A percentile compares a stretch with the other conserved stretches of the same genome.
phyloP scores from a whole-genome alignment of 345 rosid genomes.

The Euclidium syriacum region DNA sequence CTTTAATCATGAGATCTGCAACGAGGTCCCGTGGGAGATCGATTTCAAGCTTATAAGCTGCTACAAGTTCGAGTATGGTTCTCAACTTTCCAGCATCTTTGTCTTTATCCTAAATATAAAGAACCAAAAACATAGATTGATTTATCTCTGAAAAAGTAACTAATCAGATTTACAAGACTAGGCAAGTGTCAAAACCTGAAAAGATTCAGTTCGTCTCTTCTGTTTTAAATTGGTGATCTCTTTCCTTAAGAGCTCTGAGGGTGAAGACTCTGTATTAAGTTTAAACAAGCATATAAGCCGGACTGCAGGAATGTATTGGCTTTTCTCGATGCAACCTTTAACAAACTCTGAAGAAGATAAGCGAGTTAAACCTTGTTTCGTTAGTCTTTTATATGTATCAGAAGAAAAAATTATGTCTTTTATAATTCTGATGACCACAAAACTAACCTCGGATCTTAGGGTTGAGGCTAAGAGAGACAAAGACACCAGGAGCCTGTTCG shows the following conservation, averaged over 20 bases:
- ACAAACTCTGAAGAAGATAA: conserved; percentile 17
- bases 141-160: background rate
- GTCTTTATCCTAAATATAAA: background rate
- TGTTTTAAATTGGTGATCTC: conserved; percentile 9
- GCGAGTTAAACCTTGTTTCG: too few species aligned
- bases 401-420: too few species aligned
- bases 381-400: too few species aligned
- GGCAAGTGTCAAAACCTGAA: conserved; percentile 2
- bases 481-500: conserved; percentile 9
- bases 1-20: conserved; percentile 9
- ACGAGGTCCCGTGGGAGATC: conserved; percentile 20
- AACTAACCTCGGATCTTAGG: conserved; percentile 5
- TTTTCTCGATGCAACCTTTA: background rate
- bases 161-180: background rate
- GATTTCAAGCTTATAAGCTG: conserved; percentile 2
- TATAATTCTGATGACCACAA: background rate
- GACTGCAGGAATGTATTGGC: conserved; percentile 8
- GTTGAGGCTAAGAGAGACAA: background rate
- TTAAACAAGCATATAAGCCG: conserved; percentile 7
- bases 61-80: conserved; percentile 16
- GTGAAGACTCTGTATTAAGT: background rate
- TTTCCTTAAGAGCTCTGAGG: conserved; percentile 2
- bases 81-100: conserved; percentile 13
- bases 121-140: background rate
- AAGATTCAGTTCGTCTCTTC: background rate